Conservation (phyloP, 768 basidiomycete genomes). For the Rhizopogon vinicolor region DNA sequence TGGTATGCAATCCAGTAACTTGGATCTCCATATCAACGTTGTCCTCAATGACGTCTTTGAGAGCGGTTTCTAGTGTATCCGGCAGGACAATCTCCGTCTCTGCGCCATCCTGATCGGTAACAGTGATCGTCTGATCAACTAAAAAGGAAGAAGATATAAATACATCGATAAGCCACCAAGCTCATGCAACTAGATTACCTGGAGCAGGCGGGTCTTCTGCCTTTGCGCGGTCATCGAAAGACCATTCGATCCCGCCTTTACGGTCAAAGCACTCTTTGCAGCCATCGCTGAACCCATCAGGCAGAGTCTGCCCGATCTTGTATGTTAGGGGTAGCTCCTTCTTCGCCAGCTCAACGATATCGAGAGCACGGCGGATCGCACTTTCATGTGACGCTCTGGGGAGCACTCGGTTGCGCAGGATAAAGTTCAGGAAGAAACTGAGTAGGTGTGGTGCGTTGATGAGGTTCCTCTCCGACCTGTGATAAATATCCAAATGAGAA, state of each 20-base stretch:
- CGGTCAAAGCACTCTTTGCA: slow-evolving; percentile 47
- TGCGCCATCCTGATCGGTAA: slow-evolving; percentile 13
- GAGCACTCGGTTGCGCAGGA: slow-evolving; percentile 53
- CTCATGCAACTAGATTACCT: slow-evolving; percentile 5
- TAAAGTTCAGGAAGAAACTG: slow-evolving; percentile 55
- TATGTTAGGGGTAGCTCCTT: slow-evolving; percentile 40
- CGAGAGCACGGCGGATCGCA: slow-evolving; percentile 42
- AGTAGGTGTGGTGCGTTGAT: slow-evolving; percentile 48
- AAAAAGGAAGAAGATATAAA: slow-evolving; percentile 2
- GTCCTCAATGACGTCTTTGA: slow-evolving; percentile 25
- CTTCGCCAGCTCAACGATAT: slow-evolving; percentile 34
- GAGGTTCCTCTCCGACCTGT: slow-evolving; percentile 45
- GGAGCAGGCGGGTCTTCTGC: neutral
- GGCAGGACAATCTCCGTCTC: slow-evolving; percentile 16
- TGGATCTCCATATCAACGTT: slow-evolving; percentile 18
- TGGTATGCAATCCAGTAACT: neutral
- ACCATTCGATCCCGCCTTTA: slow-evolving; percentile 37
- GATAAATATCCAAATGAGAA: slow-evolving; percentile 6
- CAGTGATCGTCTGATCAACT: slow-evolving; percentile 12
- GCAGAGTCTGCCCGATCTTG: slow-evolving; percentile 33
- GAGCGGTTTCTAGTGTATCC: slow-evolving; percentile 14
- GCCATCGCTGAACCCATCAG: slow-evolving; percentile 44
- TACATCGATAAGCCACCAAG: neutral
- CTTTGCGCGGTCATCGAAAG: slow-evolving; percentile 3
- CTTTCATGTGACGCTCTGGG: slow-evolving; percentile 43